Conservation (phyloP, 768 basidiomycete genomes). For the Hortiboletus campestris region DNA sequence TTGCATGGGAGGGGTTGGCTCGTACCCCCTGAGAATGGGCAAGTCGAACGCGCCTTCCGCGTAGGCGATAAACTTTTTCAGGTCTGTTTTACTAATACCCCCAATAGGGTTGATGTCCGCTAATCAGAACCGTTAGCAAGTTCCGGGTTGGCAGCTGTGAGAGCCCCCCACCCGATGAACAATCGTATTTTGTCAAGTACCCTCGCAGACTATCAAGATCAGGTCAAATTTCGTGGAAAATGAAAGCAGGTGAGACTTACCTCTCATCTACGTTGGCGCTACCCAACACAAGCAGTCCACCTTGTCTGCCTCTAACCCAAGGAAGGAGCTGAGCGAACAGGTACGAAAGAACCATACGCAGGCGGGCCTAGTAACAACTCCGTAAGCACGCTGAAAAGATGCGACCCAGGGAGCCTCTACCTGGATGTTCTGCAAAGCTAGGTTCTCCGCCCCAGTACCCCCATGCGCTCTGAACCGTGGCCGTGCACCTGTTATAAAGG, state of each 20-base stretch:
- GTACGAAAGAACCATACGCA: conserved; percentile 94
- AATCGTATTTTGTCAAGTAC: conserved; percentile 98
- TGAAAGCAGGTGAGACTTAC: conserved; percentile 35
- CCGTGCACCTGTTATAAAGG: conserved; percentile 69
- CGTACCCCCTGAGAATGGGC: conserved; percentile 76
- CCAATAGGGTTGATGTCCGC: conserved; percentile 99
- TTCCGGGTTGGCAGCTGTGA: neutral
- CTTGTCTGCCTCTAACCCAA: conserved; percentile 80
- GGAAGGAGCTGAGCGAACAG: conserved; percentile 94
- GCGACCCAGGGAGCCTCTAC: conserved; percentile 31
- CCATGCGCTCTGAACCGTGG: conserved; percentile 86
- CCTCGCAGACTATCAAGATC: conserved; percentile 70
- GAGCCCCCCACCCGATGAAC: conserved; percentile 65
- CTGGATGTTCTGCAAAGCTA: conserved; percentile 97
- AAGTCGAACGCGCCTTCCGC: conserved; percentile 77
- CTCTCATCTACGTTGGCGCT: conserved; percentile 99
- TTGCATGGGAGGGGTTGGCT: neutral
- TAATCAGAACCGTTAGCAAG: conserved; percentile 22
- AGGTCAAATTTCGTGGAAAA: neutral
- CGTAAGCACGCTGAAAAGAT: neutral
- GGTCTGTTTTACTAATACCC: conserved; percentile 94
- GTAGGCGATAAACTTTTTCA: conserved; percentile 93
- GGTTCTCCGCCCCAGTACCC: conserved; percentile 83
- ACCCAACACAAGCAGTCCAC: conserved; percentile 92
- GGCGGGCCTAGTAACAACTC: conserved; percentile 58